Percentiles rank a stretch among this genome's conserved stretches.
Evolutionary conservation across 345 rosid species (phyloP).

Genomic region (Excoecaria cochinchinensis): DNA sequence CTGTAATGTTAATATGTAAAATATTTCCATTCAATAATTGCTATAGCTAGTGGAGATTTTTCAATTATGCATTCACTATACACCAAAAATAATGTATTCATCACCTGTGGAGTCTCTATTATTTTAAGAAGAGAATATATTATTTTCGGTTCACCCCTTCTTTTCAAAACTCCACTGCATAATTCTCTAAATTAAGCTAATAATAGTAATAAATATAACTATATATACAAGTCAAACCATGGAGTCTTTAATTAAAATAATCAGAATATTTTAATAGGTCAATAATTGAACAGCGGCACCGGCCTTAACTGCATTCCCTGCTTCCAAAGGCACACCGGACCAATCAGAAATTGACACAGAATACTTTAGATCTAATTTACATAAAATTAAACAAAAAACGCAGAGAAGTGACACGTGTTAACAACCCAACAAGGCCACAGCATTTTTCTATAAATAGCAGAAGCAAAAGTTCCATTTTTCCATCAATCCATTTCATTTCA

Average conservation of each 20-base stretch:
- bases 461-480: not conserved
- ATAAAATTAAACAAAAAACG: not conserved
- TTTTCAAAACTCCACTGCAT: not conserved
- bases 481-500: not conserved
- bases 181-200: not conserved
- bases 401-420: conserved; percentile 2
- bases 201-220: not conserved
- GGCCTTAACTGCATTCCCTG: not conserved
- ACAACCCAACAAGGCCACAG: not conserved
- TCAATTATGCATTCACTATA: too few relatives aligned
- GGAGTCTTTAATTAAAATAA: not conserved
- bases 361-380: not conserved
- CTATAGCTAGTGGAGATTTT: too few relatives aligned
- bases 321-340: not conserved
- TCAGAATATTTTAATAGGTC: not conserved
- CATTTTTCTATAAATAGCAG: not conserved
- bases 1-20: too few relatives aligned
- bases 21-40: too few relatives aligned
- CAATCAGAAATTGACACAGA: not conserved
- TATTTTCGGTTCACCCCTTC: not conserved
- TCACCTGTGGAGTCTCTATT: too few relatives aligned
- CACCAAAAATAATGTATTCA: too few relatives aligned
- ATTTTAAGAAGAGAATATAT: too few relatives aligned
- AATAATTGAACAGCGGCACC: not conserved
- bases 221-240: not conserved